Base-by-base conservation (phyloP, 495 filamentous ascomycete species). In the Penicillium paradoxum region DNA sequence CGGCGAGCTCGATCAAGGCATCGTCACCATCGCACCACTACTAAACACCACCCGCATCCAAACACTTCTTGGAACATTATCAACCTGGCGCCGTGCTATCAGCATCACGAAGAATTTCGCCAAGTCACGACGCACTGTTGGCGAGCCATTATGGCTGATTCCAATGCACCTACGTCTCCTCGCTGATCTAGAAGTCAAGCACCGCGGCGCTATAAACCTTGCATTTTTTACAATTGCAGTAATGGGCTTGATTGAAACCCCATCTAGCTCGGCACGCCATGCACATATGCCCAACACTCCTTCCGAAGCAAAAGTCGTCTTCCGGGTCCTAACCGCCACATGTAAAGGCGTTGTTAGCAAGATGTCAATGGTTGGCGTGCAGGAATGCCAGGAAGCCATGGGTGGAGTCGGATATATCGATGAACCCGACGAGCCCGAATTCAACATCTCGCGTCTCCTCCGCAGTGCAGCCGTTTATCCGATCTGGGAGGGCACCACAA, bases 401-500 rank as follows among this genome's bases (percentile, higher is more conserved):
- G 87, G 87, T 8, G 86, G 86, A 4, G 80, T 88, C 1, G 85
- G 87, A 9, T 89, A 88, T 56, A 79, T 87, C 19, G 56, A 62
- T 47, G 65, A 71, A 27, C 48, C 63, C 0, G 65, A 71, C 3
- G 69, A 70, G 41, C 60, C 63, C 14, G 78, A 80, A 30, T 62
- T 83, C 49, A 89, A 88, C 44, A 66, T 89, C 6, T 72, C 83
- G 13, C 66, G 85, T 14, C 60, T 89, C 2, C 80, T 81, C 58
- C 73, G 87, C 3, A 85, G 89, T 58, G 80, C 79, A 6, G 74
- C 78, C 13, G 82, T 85, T 4, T 72, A 82, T 30, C 73, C 77
- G 37, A 87, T 88, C 45, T 89, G 86, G 83, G 86, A 89, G 60
- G 86, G 86, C 3, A 89, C 87, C 5, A 87, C 83, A 13, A 83